phyloP scores from a whole-genome alignment of 306 rosid genomes.

The Sophora flavescens region DNA sequence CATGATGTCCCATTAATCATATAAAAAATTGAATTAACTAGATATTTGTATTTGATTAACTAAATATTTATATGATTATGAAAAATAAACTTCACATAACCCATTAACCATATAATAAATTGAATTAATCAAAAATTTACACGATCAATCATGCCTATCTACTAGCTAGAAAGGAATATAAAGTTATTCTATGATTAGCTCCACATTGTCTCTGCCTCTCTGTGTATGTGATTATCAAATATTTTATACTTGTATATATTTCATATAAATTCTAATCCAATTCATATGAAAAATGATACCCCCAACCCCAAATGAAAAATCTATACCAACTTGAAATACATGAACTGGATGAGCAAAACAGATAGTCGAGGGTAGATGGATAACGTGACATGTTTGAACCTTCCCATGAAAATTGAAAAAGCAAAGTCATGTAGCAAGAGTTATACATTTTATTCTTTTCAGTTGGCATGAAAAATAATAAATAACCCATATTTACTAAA shows the following conservation, averaged over 20 bases:
- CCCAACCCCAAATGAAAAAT: background rate
- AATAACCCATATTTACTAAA: background rate
- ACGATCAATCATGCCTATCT: conserved; percentile 70
- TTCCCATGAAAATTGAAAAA: background rate
- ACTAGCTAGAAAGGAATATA: conserved; percentile 66
- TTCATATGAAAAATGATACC: background rate
- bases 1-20: no score
- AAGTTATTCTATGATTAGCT: conserved; percentile 49
- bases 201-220: conserved; percentile 21
- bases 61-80: no score
- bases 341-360: background rate
- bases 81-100: no score
- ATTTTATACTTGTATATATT: background rate
- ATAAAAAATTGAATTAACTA: no score
- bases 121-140: no score
- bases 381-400: background rate
- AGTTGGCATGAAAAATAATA: conserved; percentile 24
- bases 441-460: background rate
- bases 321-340: background rate
- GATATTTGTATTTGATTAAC: no score
- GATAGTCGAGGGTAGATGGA: background rate
- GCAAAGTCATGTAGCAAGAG: background rate
- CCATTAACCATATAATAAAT: no score
- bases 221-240: conserved; percentile 27
- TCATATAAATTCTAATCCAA: background rate